Conservation (phyloP, 208 protist species). For the Trypanosomatidae sp. region DNA sequence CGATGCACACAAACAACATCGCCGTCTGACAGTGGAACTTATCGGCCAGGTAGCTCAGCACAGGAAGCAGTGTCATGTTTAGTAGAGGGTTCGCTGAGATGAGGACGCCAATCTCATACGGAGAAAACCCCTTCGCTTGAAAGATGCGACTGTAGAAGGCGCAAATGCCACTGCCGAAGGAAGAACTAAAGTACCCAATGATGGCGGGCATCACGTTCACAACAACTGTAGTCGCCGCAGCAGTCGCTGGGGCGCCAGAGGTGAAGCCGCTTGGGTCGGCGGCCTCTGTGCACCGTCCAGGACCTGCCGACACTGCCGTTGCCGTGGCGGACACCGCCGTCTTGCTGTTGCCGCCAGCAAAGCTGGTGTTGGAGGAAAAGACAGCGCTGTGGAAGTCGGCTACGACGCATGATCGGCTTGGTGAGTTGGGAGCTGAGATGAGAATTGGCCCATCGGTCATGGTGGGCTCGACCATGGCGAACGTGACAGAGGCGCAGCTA, state of each 20-base stretch:
- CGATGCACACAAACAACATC: constrained; percentile 31
- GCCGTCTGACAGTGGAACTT: constrained; percentile 34
- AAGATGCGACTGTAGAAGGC: constrained; percentile 46
- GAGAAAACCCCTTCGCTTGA: constrained; percentile 31
- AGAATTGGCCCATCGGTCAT: constrained; percentile 4
- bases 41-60: constrained; percentile 50
- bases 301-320: not conserved
- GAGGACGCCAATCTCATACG: constrained; percentile 37
- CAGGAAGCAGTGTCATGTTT: constrained; percentile 39
- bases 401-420: constrained; percentile 7
- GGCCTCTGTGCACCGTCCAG: not conserved
- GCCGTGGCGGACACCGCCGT: not conserved
- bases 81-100: constrained; percentile 29
- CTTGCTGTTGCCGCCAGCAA: constrained; percentile 4
- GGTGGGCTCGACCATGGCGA: constrained; percentile 10
- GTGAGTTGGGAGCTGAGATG: constrained; percentile 1
- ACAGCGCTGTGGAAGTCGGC: constrained; percentile 9
- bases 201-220: constrained; percentile 14
- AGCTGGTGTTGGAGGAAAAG: constrained; percentile 11
- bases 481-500: constrained; percentile 1
- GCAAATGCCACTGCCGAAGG: constrained; percentile 36
- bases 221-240: not conserved
- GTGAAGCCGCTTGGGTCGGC: not conserved
- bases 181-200: constrained; percentile 46
- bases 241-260: not conserved